Base-by-base conservation (phyloP, 305 asterid genomes). In the Fraxinus paxiana region DNA sequence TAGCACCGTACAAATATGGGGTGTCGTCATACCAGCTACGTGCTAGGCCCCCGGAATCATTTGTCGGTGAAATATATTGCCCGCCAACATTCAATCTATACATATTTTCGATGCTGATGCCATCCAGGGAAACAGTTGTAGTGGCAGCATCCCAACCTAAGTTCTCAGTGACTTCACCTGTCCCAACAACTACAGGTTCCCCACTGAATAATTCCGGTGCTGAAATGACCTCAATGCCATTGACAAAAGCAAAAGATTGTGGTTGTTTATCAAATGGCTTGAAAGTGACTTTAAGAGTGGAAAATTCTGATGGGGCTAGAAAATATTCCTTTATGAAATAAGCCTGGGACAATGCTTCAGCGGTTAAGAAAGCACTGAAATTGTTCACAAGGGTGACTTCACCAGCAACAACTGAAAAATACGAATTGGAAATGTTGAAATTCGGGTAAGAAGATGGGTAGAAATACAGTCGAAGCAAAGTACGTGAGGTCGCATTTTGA, bases 21-120 rank as follows among this genome's bases (percentile, higher is more conserved):
- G 93, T 84, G 10, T 95, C 98, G 0, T 94, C 97, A 24, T 94
- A 95, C 99, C 98, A 95, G 59, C 94, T 91, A 6, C 99, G 85
- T 96, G 90, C 88, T 1, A 95, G 84, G 1, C 97, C 95, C 0
- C 84, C 92, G 0, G 97, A 87, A 51, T 95, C 99, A 10, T 91
- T 91, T 7, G 69, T 7, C 0, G 98, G 92, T 0, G 92, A 81
- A 7, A 94, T 86, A n/a, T 85, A 94, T 0, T 80, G 88, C 4
- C 99, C 99, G 0, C 98, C 99, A 0, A 91, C 97, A 18, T 95
- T 95, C 76, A 95, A 17, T n/a, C 98, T 87, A 78, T 74, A 92
- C 93, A 91, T 83, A 7, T 90, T 80, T 80, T 95, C 91, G 91
- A 94, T 82, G 70, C 89, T 90, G 28, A 73, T 84, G 4, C 75